Conservation (phyloP, 116 monocot genomes). For the Papilionanthe hybrid region DNA sequence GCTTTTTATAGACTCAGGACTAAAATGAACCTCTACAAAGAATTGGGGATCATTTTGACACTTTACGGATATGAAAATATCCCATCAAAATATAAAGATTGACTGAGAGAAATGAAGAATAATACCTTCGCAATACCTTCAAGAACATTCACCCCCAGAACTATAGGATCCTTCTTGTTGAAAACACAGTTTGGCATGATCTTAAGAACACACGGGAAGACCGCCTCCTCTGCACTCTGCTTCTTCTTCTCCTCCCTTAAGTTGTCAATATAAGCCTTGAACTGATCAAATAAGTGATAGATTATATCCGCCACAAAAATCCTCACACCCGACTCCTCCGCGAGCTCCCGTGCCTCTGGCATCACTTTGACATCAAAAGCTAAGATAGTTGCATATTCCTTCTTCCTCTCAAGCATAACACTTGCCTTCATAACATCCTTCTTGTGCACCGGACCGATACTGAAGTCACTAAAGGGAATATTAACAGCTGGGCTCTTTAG, state of each 20-base stretch:
- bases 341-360: constrained; percentile 69
- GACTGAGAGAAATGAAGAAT: neutral
- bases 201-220: constrained; percentile 90
- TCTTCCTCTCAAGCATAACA: constrained; percentile 86
- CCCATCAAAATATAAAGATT: too few relatives aligned
- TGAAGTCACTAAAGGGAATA: constrained; percentile 85
- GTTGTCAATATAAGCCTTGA: constrained; percentile 91
- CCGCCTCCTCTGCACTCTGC: constrained; percentile 91
- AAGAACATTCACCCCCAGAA: constrained; percentile 87
- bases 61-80: too few relatives aligned
- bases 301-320: constrained; percentile 98
- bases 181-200: constrained; percentile 95
- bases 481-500: constrained; percentile 79
- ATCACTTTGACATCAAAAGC: constrained; percentile 93
- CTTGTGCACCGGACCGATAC: constrained; percentile 95
- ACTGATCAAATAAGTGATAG: constrained; percentile 94
- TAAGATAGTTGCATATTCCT: constrained; percentile 87
- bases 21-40: too few relatives aligned
- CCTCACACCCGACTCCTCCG: constrained; percentile 67
- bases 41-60: too few relatives aligned
- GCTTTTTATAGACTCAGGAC: too few relatives aligned
- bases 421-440: constrained; percentile 99
- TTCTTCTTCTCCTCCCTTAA: constrained; percentile 94
- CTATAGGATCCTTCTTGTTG: constrained; percentile 98
- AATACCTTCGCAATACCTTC: constrained; percentile 91